Evolutionary conservation across 768 basidiomycete genomes (phyloP), one percentile per base, ranked within the genome.

Genomic region (Solioccasus polychromus): DNA sequence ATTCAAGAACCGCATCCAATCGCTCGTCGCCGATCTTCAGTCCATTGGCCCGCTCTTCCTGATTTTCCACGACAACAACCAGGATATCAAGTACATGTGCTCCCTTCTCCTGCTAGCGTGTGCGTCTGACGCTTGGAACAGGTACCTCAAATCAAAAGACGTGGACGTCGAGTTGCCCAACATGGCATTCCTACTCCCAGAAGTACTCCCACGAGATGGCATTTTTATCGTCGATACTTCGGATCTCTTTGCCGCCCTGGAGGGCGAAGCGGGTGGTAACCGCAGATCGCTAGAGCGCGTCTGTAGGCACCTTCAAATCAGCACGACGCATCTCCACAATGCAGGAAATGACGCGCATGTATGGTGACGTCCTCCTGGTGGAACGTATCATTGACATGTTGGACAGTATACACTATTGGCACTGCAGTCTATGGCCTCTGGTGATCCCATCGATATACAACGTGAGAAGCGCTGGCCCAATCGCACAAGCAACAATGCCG

Each of bases 301-400:
- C 24, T 87, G 84, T 63, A 68, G 70, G 36, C 77, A 82, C 41
- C 72, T 93, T 18, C 76, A 80, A 39, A 72, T 91, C 39, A 51
- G 67, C 0, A 76, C 78, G 1, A 52, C 72, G 26, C 70, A 73
- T 53, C 66, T 86, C 46, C 92, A 92, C 71, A 94, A 93, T 57
- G 89, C 88, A 1, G 90, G 89, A 0, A 92, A 92, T 57, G 88
- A 92, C 61, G 89, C 90, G 2, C 75, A 85, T 61, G 90, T 91
- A 54, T 32, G 82, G 62, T 31, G 18, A 24, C 5, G 18, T 35
- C 28, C 35, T 40, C 7, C 26, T 8, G 15, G 23, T 7, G 11
- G 12, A 24, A 20, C 15, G 8, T 17, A 18, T 23, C 2, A 10
- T 23, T 61, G 14, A 57, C 9, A 8, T 8, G 22, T 26, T 19